phyloP scores from a whole-genome alignment of 2,329 filamentous ascomycete genomes.

The Colletotrichum sidae region DNA sequence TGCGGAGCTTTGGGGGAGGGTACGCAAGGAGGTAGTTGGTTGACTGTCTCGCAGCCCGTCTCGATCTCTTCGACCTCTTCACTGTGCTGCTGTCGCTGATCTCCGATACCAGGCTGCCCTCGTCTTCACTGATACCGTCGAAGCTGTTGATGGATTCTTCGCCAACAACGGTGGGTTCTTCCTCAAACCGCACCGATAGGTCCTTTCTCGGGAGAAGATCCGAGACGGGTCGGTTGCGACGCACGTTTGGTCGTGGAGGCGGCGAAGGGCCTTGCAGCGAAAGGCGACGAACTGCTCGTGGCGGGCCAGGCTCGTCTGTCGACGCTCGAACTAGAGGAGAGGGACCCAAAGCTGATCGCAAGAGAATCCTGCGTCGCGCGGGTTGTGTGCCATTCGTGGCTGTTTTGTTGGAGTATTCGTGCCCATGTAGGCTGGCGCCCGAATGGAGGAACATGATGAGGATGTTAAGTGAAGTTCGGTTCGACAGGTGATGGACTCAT shows the following conservation, averaged over 20 bases:
- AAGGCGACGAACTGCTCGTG: conserved; percentile 22
- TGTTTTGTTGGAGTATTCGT: conserved; percentile 64
- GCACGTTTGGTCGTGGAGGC: conserved; percentile 32
- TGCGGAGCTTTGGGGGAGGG: conserved; percentile 68
- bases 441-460: conserved; percentile 68
- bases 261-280: conserved; percentile 26
- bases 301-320: conserved; percentile 13
- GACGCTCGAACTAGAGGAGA: conserved; percentile 23
- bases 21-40: conserved; percentile 77
- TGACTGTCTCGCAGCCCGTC: conserved; percentile 59
- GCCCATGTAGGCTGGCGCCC: conserved; percentile 69
- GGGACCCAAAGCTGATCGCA: conserved; percentile 54
- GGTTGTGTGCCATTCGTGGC: conserved; percentile 44
- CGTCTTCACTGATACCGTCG: conserved; percentile 60
- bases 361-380: conserved; percentile 51
- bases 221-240: conserved; percentile 49
- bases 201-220: conserved; percentile 53
- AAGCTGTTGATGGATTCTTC: conserved; percentile 13
- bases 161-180: conserved; percentile 47
- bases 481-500: conserved; percentile 14
- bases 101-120: conserved; percentile 57
- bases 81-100: conserved; percentile 59
- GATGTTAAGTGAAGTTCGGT: conserved; percentile 5
- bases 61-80: conserved; percentile 39
- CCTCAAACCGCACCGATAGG: conserved; percentile 60